Conservation (phyloP, 2,329 filamentous ascomycete genomes). For the Botryotinia convoluta region DNA sequence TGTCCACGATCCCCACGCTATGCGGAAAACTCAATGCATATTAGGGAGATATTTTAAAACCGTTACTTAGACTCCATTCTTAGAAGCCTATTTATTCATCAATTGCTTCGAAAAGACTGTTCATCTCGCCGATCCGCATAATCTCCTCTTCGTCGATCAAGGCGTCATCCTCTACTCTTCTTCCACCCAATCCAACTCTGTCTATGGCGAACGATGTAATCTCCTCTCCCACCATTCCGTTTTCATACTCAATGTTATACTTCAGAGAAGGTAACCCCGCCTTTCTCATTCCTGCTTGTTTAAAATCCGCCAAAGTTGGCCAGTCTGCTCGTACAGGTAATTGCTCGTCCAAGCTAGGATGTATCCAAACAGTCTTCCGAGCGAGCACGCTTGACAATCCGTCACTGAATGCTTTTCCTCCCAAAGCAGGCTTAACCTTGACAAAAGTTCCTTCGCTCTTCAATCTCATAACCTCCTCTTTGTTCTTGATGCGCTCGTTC, state of each 20-base stretch:
- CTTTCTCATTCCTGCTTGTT: background rate
- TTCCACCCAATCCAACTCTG: background rate
- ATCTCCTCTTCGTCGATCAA: background rate
- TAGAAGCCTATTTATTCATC: background rate
- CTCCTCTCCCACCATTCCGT: background rate
- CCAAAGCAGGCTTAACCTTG: background rate
- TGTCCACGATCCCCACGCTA: background rate
- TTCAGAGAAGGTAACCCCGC: background rate
- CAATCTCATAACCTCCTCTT: conserved; percentile 10
- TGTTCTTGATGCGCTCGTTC: background rate
- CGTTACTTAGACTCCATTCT: too few relatives aligned
- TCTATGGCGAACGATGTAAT: background rate
- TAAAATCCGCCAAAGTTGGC: conserved; percentile 6
- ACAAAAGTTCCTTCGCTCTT: background rate
- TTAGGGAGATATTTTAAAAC: background rate
- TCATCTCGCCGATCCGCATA: background rate
- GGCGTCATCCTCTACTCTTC: background rate
- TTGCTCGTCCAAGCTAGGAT: background rate
- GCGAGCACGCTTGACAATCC: background rate
- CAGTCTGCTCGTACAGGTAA: background rate
- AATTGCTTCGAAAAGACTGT: background rate
- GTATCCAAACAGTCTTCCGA: background rate
- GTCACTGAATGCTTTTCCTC: background rate
- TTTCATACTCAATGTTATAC: background rate
- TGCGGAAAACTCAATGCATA: background rate